Conservation (phyloP, 2,329 filamentous ascomycete species). For the Cytospora schulzeri region DNA sequence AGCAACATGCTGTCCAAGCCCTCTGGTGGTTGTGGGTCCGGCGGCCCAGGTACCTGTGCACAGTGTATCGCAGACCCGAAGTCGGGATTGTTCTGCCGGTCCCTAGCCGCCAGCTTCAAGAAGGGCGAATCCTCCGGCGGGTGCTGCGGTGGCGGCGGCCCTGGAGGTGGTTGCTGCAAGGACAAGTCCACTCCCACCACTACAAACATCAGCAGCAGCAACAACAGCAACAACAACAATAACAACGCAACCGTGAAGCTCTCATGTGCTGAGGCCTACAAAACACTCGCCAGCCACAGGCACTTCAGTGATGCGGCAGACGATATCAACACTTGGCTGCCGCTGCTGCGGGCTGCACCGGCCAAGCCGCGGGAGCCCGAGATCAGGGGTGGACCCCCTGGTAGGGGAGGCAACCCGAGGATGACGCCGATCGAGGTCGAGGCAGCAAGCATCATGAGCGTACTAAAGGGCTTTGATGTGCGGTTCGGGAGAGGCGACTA, state of each 20-base stretch:
- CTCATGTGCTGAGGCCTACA: slow-evolving; percentile 77
- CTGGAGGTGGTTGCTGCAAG: slow-evolving; percentile 68
- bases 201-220: slow-evolving; percentile 31
- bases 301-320: slow-evolving; percentile 74
- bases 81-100: slow-evolving; percentile 81
- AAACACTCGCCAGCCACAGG: slow-evolving; percentile 74
- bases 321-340: slow-evolving; percentile 75
- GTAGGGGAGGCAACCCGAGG: slow-evolving; percentile 37
- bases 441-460: slow-evolving; percentile 81
- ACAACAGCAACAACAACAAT: slow-evolving; percentile 28
- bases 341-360: slow-evolving; percentile 66
- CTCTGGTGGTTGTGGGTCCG: slow-evolving; percentile 56
- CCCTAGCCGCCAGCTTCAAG: slow-evolving; percentile 68
- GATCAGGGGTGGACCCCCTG: slow-evolving; percentile 28
- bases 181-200: slow-evolving; percentile 28
- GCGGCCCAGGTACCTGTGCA: slow-evolving; percentile 76
- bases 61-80: slow-evolving; percentile 78
- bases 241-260: slow-evolving; percentile 40
- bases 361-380: slow-evolving; percentile 37
- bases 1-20: slow-evolving; percentile 34
- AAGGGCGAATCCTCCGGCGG: slow-evolving; percentile 43
- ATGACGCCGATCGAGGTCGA: slow-evolving; percentile 71
- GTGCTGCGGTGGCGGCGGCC: slow-evolving; percentile 64
- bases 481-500: slow-evolving; percentile 59
- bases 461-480: slow-evolving; percentile 79